These are phyloP conservation scores for Linderina pennispora DNA, from an alignment of 192 early-diverging fungal species.

Conservation along the genomic window DNA sequence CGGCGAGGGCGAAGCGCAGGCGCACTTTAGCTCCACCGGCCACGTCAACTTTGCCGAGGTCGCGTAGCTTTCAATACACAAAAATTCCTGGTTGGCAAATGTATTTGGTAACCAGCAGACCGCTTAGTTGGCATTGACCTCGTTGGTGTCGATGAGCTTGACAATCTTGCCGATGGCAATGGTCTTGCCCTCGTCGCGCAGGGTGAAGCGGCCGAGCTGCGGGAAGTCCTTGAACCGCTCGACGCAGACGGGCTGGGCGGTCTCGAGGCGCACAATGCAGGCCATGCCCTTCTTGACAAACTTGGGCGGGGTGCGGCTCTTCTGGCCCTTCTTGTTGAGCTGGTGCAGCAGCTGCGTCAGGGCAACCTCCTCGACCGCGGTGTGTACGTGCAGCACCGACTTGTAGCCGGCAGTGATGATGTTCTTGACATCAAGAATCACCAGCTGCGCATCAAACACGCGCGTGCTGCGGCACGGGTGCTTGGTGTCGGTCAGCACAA, in stretches of 20 bases:
- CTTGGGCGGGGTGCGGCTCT: conserved; percentile 80
- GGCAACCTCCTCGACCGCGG: conserved; percentile 81
- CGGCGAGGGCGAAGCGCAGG: conserved; percentile 8
- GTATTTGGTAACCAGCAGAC: too few species aligned
- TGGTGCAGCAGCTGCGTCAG: conserved; percentile 76
- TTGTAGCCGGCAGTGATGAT: conserved; percentile 96
- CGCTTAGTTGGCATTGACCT: conserved; percentile 1
- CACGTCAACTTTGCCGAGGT: conserved; percentile 4
- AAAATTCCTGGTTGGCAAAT: background rate
- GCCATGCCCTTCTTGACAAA: conserved; percentile 93
- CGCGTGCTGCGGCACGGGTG: conserved; percentile 73
- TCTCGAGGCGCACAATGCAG: conserved; percentile 81
- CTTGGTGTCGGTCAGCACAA: conserved; percentile 76
- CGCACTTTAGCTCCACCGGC: conserved; percentile 2
- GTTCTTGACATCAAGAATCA: conserved; percentile 89
- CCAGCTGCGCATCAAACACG: conserved; percentile 80
- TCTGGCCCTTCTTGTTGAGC: conserved; percentile 90
- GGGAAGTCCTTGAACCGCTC: conserved; percentile 83
- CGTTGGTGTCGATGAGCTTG: conserved; percentile 49
- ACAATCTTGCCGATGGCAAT: conserved; percentile 91
- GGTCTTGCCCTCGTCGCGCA: conserved; percentile 88
- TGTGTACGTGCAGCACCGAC: conserved; percentile 89
- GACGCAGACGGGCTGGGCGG: conserved; percentile 68
- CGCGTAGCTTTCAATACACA: background rate
- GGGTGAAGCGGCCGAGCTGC: conserved; percentile 95